Evolutionary conservation across 2,329 filamentous ascomycete species (phyloP), one percentile per base, ranked within the genome.

Genomic region (Xylariaceae sp.): DNA sequence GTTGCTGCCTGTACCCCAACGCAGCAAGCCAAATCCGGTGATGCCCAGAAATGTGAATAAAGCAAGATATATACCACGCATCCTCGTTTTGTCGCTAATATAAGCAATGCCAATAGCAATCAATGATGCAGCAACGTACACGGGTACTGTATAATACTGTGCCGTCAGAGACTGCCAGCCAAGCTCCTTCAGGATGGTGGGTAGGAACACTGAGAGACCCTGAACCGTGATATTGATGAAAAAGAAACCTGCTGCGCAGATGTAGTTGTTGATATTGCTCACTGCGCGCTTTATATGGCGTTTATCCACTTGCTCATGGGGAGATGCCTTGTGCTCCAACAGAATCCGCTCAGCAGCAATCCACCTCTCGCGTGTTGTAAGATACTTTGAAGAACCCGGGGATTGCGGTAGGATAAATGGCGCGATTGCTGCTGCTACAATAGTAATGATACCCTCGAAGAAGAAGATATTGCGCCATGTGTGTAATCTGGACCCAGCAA

Each of bases 381-480:
- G 68, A 59, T 80, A 81, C 50, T 71, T 76, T 20, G 78, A 79
- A 1, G 75, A 72, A 6, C 68, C 65, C 0, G 82, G 81, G 9
- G 67, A 74, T 6, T 74, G 75, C 0, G 81, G 81, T 72, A 85
- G 77, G 56, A 81, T 69, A 45, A 80, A 72, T 0, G 81, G 80
- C 1, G 81, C 78, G 1, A 71, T 53, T 1, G 76, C 32, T 0
- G 79, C 81, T 10, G 80, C 62, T 35, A 80, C 53, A 18, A 78
- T 67, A 8, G 82, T 85, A 56, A 84, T 61, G 35, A 84, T 65
- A 0, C 82, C 83, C 64, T 85, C 82, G 54, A 86, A 84, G 70
- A 85, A 84, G 72, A 85, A 85, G 60, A 86, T 86, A 66, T 81
- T 81, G 55, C 79, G 74, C 80, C 80, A 82, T 0, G 74, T 78